phyloP scores from a whole-genome alignment of 805 yeast species.

The Wilhelminamyces savonicus region DNA sequence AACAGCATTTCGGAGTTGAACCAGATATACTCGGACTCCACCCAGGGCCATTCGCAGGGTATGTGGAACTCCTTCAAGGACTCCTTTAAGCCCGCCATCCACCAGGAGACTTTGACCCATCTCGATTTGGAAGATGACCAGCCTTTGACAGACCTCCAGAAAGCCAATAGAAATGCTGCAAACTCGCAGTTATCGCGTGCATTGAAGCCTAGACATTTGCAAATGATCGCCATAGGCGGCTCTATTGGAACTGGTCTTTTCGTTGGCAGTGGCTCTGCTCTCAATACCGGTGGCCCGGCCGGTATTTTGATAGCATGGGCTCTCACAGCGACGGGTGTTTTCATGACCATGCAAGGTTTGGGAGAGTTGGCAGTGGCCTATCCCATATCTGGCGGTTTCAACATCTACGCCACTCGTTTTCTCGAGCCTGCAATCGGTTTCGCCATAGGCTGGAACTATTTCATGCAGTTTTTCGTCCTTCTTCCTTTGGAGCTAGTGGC shows the following conservation, averaged over 20 bases:
- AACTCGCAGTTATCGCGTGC: conserved; percentile 39
- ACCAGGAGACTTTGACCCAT: conserved; percentile 12
- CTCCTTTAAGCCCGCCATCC: conserved; percentile 30
- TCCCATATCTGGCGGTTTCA: conserved; percentile 43
- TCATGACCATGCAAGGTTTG: conserved; percentile 40
- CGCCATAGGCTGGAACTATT: conserved; percentile 68
- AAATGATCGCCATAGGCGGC: conserved; percentile 81
- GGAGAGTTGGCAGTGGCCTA: conserved; percentile 46
- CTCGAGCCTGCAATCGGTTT: conserved; percentile 69
- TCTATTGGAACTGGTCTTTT: conserved; percentile 80
- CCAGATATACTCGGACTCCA: no score
- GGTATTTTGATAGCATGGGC: conserved; percentile 35
- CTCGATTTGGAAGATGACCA: conserved; percentile 11
- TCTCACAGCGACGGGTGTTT: conserved; percentile 28
- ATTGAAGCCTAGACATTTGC: conserved; percentile 50
- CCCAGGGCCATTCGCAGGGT: no score
- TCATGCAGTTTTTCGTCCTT: conserved; percentile 55
- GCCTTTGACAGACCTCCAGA: conserved; percentile 21
- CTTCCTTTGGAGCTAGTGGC: conserved; percentile 64
- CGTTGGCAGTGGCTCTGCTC: conserved; percentile 63
- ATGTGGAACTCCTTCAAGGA: conserved; percentile 21
- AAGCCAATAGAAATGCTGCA: conserved; percentile 20
- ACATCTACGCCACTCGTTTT: conserved; percentile 58
- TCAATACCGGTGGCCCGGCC: conserved; percentile 70
- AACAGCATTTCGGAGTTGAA: no score